These are phyloP conservation scores for Lasiodiplodia gonubiensis DNA, from an alignment of 2,329 filamentous ascomycete species.

Conservation along the genomic window DNA sequence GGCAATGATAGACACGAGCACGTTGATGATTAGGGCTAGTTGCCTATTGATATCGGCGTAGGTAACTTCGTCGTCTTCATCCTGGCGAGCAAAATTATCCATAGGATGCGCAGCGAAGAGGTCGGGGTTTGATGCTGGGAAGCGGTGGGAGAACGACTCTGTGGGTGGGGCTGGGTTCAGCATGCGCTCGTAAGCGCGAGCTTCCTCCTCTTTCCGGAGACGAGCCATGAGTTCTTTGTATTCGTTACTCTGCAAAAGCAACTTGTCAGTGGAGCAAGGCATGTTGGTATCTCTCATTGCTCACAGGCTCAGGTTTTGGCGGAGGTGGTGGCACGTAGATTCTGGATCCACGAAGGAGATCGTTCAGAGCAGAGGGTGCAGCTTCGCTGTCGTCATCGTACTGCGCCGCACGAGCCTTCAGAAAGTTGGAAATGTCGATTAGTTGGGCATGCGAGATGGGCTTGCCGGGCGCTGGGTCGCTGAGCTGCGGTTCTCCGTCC, in stretches of 20 bases:
- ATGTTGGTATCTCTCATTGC: slow-evolving; percentile 37
- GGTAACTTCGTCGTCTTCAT: slow-evolving; percentile 66
- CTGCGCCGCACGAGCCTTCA: slow-evolving; percentile 47
- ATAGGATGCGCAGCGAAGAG: slow-evolving; percentile 51
- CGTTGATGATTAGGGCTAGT: slow-evolving; percentile 84
- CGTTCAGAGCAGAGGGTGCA: slow-evolving; percentile 60
- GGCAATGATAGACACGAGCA: slow-evolving; percentile 83
- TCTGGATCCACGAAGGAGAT: slow-evolving; percentile 71
- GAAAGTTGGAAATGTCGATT: slow-evolving; percentile 63
- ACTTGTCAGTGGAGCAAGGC: slow-evolving; percentile 8
- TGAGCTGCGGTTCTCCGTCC: slow-evolving; percentile 57
- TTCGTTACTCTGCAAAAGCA: slow-evolving; percentile 66
- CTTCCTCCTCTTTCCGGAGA: slow-evolving; percentile 82
- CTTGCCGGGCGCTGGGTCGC: slow-evolving; percentile 61
- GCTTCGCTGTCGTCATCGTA: slow-evolving; percentile 7
- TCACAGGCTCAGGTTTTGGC: slow-evolving; percentile 76
- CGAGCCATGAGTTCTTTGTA: slow-evolving; percentile 88
- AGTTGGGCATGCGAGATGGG: slow-evolving; percentile 76
- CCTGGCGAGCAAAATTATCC: slow-evolving; percentile 39
- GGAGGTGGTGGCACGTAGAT: slow-evolving; percentile 82
- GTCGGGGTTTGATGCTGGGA: slow-evolving; percentile 60
- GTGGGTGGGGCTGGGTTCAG: slow-evolving; percentile 62
- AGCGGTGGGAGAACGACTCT: slow-evolving; percentile 66
- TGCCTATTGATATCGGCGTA: slow-evolving; percentile 80
- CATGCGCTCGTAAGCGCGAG: slow-evolving; percentile 82